Evolutionary conservation across 495 filamentous ascomycete species (phyloP).

Genomic region (Aspergillus ostianus): DNA sequence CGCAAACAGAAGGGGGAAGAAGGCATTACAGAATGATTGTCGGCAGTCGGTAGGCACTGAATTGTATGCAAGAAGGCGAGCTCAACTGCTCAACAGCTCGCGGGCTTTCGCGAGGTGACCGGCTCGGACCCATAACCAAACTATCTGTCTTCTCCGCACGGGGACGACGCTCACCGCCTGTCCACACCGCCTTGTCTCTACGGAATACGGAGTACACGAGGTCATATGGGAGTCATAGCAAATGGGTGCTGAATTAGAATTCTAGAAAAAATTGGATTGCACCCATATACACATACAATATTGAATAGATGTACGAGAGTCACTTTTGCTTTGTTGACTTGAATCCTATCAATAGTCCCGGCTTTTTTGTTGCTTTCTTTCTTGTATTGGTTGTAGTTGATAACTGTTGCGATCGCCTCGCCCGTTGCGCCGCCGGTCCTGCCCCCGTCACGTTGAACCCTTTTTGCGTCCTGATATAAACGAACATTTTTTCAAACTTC

Average conservation of each 20-base stretch:
- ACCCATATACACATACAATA: too few relatives aligned
- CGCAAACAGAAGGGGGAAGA: too few relatives aligned
- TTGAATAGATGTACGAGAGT: too few relatives aligned
- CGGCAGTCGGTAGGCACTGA: background rate
- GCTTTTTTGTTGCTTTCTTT: slow-evolving; percentile 14
- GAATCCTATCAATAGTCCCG: slow-evolving; percentile 11
- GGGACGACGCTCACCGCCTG: slow-evolving; percentile 2
- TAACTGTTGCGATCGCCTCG: slow-evolving; percentile 4
- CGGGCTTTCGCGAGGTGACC: background rate
- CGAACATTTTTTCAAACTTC: slow-evolving; percentile 12
- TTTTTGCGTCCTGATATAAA: slow-evolving; percentile 10
- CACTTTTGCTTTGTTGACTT: slow-evolving; percentile 19
- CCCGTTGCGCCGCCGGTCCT: slow-evolving; percentile 12
- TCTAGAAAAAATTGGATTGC: too few relatives aligned
- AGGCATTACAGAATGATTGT: background rate
- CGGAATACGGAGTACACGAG: too few relatives aligned
- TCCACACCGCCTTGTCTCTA: background rate
- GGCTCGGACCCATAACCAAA: background rate
- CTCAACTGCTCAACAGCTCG: background rate
- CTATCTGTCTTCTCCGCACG: slow-evolving; percentile 1
- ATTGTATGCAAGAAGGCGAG: background rate
- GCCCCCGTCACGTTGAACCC: slow-evolving; percentile 18
- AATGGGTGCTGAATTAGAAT: too few relatives aligned
- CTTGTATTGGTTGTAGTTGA: slow-evolving; percentile 4
- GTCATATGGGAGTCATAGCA: too few relatives aligned